A percentile compares a stretch with the other conserved stretches of the same genome.
Evolutionary conservation across 495 filamentous ascomycete species (phyloP).

Genomic region (Penicillium longicatenatum): DNA sequence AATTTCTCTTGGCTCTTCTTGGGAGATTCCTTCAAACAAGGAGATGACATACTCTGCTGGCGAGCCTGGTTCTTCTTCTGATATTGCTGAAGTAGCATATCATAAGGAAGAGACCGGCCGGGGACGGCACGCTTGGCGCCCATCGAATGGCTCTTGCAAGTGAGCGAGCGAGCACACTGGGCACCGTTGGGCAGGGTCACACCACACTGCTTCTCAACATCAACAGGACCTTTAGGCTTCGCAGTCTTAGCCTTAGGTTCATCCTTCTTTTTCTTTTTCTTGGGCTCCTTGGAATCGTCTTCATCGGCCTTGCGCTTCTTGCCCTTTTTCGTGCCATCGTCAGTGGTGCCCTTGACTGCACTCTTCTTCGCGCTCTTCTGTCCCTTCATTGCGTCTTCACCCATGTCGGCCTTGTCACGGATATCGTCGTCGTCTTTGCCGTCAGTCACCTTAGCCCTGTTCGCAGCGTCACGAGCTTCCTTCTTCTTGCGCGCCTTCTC

Average conservation of each 20-base stretch:
- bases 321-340: slow-evolving; percentile 65
- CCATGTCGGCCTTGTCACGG: slow-evolving; percentile 35
- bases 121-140: slow-evolving; percentile 90
- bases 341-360: slow-evolving; percentile 63
- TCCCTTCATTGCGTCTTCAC: slow-evolving; percentile 43
- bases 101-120: slow-evolving; percentile 88
- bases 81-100: slow-evolving; percentile 89
- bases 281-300: slow-evolving; percentile 69
- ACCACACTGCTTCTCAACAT: slow-evolving; percentile 97
- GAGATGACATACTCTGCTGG: slow-evolving; percentile 74
- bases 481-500: slow-evolving; percentile 79
- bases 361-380: slow-evolving; percentile 74
- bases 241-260: slow-evolving; percentile 80
- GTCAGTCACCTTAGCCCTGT: slow-evolving; percentile 60
- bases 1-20: neutral
- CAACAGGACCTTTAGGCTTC: slow-evolving; percentile 93
- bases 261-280: slow-evolving; percentile 95
- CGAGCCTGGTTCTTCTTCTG: slow-evolving; percentile 99
- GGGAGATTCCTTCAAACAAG: neutral
- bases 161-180: slow-evolving; percentile 86
- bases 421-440: slow-evolving; percentile 60
- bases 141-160: slow-evolving; percentile 97
- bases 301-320: slow-evolving; percentile 95
- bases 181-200: slow-evolving; percentile 82
- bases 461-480: slow-evolving; percentile 69